Percentiles rank a stretch among this genome's conserved stretches.
phyloP scores from a whole-genome alignment of 164 flowering plant genomes.

The Aristolochia contorta region DNA sequence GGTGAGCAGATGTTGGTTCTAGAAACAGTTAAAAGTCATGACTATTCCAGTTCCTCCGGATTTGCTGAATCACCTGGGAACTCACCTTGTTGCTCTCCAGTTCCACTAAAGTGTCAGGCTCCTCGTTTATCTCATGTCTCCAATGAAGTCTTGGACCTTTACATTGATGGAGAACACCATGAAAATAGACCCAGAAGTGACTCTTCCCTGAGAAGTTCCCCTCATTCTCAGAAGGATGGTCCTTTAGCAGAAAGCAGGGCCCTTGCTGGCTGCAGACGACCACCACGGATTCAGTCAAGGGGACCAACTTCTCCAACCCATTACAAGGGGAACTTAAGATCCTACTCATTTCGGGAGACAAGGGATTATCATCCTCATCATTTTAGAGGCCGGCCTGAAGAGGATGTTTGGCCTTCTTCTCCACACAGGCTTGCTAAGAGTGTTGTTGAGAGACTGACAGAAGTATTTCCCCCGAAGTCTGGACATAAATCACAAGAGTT shows the following conservation, averaged over 20 bases:
- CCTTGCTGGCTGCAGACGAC: slow-evolving; percentile 24
- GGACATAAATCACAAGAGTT: slow-evolving; percentile 28
- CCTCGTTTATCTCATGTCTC: slow-evolving; percentile 33
- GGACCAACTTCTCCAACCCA: slow-evolving; percentile 48
- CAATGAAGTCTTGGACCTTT: slow-evolving; percentile 66
- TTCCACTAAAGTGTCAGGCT: slow-evolving; percentile 18
- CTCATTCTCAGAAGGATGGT: slow-evolving; percentile 21
- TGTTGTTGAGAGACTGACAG: slow-evolving; percentile 76
- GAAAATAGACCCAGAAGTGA: slow-evolving; percentile 30
- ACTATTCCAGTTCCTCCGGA: slow-evolving; percentile 25
- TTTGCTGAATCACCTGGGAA: slow-evolving; percentile 35
- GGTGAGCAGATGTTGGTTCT: slow-evolving; percentile 13
- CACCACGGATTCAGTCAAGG: slow-evolving; percentile 48
- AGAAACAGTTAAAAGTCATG: slow-evolving; percentile 21
- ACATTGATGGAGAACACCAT: slow-evolving; percentile 82
- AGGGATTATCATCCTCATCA: slow-evolving; percentile 21
- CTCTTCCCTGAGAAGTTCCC: slow-evolving; percentile 18
- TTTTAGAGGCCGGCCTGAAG: slow-evolving; percentile 40
- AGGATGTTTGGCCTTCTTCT: slow-evolving; percentile 42
- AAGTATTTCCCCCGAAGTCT: slow-evolving; percentile 21
- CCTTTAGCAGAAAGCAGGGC: slow-evolving; percentile 6
- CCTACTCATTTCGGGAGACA: slow-evolving; percentile 54
- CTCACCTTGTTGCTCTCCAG: slow-evolving; percentile 41
- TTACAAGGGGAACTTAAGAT: slow-evolving; percentile 32
- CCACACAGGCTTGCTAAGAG: slow-evolving; percentile 64